These are phyloP conservation scores for Zizania latifolia DNA, from an alignment of 176 grass and related monocot species.

Conservation along the genomic window DNA sequence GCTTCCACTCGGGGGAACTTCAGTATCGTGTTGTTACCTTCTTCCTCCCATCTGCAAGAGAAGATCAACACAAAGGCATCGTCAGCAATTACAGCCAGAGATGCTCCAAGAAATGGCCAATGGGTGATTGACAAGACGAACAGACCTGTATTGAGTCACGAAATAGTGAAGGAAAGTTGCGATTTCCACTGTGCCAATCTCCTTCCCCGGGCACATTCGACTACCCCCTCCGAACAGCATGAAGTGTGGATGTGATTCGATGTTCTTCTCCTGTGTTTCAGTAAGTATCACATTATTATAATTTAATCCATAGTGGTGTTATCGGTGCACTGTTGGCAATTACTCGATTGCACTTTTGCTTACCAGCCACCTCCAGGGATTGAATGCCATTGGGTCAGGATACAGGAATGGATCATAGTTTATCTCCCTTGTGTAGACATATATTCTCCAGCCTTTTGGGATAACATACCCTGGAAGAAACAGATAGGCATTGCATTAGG, in stretches of 20 bases:
- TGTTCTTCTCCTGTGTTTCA: conserved; percentile 60
- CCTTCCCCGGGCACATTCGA: conserved; percentile 88
- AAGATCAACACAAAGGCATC: neutral
- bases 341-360: conserved; percentile 13
- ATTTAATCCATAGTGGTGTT: neutral
- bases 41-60: conserved; percentile 84
- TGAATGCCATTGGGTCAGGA: conserved; percentile 71
- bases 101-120: neutral
- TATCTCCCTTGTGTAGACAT: conserved; percentile 96
- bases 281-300: conserved; percentile 12
- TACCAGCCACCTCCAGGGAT: conserved; percentile 99
- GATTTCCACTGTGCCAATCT: conserved; percentile 80
- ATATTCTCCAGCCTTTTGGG: conserved; percentile 92
- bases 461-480: conserved; percentile 73
- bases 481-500: neutral
- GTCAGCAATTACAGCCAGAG: conserved; percentile 4
- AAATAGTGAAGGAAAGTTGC: conserved; percentile 93
- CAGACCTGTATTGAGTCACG: conserved; percentile 79
- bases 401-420: conserved; percentile 88
- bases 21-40: conserved; percentile 62
- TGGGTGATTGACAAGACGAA: neutral
- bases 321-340: neutral
- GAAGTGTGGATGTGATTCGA: conserved; percentile 83
- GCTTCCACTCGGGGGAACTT: conserved; percentile 89
- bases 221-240: conserved; percentile 95